A percentile compares a stretch with the other conserved stretches of the same genome.
Conservation (phyloP, 495 filamentous ascomycete genomes). For the Tetracladium marchalianum region DNA sequence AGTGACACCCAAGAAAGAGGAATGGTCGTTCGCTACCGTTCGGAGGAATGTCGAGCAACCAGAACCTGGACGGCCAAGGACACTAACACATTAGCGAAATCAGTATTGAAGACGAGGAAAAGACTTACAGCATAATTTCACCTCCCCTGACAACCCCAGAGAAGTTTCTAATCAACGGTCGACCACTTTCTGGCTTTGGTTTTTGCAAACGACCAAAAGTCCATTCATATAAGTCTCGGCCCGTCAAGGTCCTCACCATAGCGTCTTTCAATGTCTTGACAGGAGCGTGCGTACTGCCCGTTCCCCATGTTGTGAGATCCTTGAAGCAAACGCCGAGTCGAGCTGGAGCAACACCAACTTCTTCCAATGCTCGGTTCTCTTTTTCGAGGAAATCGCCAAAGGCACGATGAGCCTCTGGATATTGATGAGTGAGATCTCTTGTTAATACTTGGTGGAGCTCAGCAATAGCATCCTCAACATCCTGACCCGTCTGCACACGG, state of each 20-base stretch:
- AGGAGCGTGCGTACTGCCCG: neutral
- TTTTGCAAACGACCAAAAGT: too few species aligned
- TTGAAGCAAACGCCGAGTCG: neutral
- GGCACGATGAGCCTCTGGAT: neutral
- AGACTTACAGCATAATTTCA: too few species aligned
- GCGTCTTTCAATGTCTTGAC: neutral
- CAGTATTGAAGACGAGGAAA: too few species aligned
- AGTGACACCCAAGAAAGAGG: constrained; percentile 52
- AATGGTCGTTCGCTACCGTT: constrained; percentile 62
- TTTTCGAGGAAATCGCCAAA: neutral
- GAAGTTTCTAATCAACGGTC: too few species aligned
- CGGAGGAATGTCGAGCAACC: constrained; percentile 78
- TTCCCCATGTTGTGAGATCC: neutral
- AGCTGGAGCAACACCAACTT: neutral
- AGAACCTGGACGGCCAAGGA: constrained; percentile 69
- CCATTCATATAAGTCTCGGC: neutral
- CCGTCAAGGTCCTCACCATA: neutral
- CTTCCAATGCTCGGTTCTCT: neutral
- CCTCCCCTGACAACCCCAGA: too few species aligned
- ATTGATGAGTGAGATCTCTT: neutral
- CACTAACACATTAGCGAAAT: constrained; percentile 15
- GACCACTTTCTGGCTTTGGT: too few species aligned
- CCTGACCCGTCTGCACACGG: neutral
- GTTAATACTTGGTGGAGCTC: neutral
- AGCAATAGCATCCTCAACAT: neutral